Evolutionary conservation across 352 stramenopile genomes (phyloP).

Genomic region (Globisporangium viniferum): DNA sequence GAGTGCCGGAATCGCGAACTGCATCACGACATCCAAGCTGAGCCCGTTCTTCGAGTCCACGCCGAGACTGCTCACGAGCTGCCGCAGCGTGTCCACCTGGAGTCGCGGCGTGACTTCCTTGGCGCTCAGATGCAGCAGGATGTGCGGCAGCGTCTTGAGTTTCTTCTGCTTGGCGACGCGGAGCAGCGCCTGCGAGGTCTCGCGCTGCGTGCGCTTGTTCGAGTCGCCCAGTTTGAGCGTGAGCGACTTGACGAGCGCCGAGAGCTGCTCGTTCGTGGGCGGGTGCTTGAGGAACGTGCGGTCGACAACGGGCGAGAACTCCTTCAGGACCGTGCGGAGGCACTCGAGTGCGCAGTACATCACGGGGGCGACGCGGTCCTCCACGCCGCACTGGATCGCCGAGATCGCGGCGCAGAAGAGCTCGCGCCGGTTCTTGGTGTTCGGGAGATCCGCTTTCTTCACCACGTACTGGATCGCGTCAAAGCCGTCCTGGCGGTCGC

Average conservation of each 20-base stretch:
- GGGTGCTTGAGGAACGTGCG: slow-evolving; percentile 35
- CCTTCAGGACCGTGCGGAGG: slow-evolving; percentile 57
- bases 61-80: slow-evolving; percentile 52
- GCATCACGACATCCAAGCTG: slow-evolving; percentile 57
- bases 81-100: slow-evolving; percentile 55
- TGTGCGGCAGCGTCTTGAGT: slow-evolving; percentile 47
- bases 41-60: slow-evolving; percentile 33
- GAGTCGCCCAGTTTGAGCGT: slow-evolving; percentile 70
- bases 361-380: slow-evolving; percentile 73
- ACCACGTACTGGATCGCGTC: slow-evolving; percentile 64
- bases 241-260: slow-evolving; percentile 40
- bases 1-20: slow-evolving; percentile 67
- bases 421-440: slow-evolving; percentile 37
- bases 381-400: slow-evolving; percentile 67
- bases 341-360: slow-evolving; percentile 85
- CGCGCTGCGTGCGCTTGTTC: slow-evolving; percentile 80
- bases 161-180: slow-evolving; percentile 65
- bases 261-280: slow-evolving; percentile 61
- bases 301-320: slow-evolving; percentile 53
- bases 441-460: slow-evolving; percentile 58
- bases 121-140: slow-evolving; percentile 60
- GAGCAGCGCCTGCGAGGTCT: slow-evolving; percentile 54
- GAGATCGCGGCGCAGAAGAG: slow-evolving; percentile 64
- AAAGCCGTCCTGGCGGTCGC: slow-evolving; percentile 75
- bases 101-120: slow-evolving; percentile 51